These are phyloP conservation scores for Microbotryomycetes sp. DNA, from an alignment of 1,284 basidiomycete genomes.

Conservation along the genomic window DNA sequence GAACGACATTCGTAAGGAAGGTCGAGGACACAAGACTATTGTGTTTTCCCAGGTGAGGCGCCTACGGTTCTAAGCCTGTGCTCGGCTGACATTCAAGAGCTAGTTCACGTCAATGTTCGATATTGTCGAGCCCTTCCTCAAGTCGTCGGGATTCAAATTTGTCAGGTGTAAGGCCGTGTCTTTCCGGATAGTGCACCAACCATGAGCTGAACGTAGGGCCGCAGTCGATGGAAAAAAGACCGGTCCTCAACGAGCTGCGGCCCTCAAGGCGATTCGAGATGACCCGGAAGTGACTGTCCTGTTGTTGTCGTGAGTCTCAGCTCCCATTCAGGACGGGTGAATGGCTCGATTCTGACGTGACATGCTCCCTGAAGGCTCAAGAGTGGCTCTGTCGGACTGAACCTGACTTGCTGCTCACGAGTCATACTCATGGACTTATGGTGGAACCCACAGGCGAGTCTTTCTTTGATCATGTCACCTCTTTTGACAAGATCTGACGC, in stretches of 20 bases:
- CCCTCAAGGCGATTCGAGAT: conserved; percentile 62
- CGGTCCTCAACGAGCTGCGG: conserved; percentile 59
- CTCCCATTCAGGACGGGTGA: no score
- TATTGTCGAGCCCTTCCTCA: conserved; percentile 74
- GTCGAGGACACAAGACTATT: conserved; percentile 71
- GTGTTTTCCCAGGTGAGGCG: conserved; percentile 47
- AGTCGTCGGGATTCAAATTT: conserved; percentile 56
- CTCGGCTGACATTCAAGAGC: conserved; percentile 50
- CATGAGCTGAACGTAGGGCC: no score
- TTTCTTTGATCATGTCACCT: conserved; percentile 58
- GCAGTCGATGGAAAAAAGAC: conserved; percentile 29
- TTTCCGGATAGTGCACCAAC: no score
- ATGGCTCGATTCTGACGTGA: no score
- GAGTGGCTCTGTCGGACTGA: conserved; percentile 56
- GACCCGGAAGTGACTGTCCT: conserved; percentile 60
- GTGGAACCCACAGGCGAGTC: conserved; percentile 68
- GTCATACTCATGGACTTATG: conserved; percentile 51
- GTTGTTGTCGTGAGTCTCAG: conserved; percentile 65
- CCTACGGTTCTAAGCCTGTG: not conserved
- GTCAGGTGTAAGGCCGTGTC: conserved; percentile 69
- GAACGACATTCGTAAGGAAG: conserved; percentile 50
- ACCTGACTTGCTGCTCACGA: conserved; percentile 70
- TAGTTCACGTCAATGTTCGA: conserved; percentile 89
- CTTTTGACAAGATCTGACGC: not conserved
- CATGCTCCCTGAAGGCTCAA: conserved; percentile 76